A percentile compares a stretch with the other conserved stretches of the same genome.
These are phyloP conservation scores for Priceomyces carsonii DNA, from an alignment of 805 yeast species.

Conservation along the genomic window DNA sequence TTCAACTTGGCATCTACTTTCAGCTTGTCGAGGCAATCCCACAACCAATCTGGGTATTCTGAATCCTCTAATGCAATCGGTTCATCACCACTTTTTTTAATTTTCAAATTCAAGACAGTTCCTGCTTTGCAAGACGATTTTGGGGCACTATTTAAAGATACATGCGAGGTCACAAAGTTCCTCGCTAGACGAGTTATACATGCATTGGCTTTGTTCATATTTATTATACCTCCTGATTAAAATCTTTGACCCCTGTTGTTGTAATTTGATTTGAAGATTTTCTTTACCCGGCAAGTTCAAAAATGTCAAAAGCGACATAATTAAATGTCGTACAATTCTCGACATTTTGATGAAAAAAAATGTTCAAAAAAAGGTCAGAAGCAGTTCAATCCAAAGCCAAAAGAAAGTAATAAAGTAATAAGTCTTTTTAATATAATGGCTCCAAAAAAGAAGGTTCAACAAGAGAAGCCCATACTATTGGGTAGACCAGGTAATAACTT, in stretches of 20 bases:
- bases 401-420: slow-evolving; percentile 1
- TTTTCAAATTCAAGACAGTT: slow-evolving; percentile 67
- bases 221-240: too few species aligned
- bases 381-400: not conserved
- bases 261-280: too few species aligned
- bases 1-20: slow-evolving; percentile 58
- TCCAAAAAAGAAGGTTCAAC: slow-evolving; percentile 66
- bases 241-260: too few species aligned
- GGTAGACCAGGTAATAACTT: slow-evolving; percentile 69
- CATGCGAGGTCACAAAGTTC: slow-evolving; percentile 1
- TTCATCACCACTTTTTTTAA: slow-evolving; percentile 80
- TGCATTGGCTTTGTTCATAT: too few species aligned
- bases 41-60: slow-evolving; percentile 94
- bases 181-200: too few species aligned
- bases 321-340: slow-evolving; percentile 5
- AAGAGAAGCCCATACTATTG: slow-evolving; percentile 71
- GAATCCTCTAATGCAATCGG: slow-evolving; percentile 84
- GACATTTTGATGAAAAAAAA: slow-evolving; percentile 2
- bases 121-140: slow-evolving; percentile 60
- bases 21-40: slow-evolving; percentile 75
- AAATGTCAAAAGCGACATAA: not conserved
- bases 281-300: not conserved
- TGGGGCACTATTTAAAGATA: slow-evolving; percentile 6
- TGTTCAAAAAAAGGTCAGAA: slow-evolving; percentile 1
- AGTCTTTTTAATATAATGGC: slow-evolving; percentile 50